A percentile compares a stretch with the other conserved stretches of the same genome.
phyloP scores from a whole-genome alignment of 805 yeast species.

The Saturnispora quitensis region DNA sequence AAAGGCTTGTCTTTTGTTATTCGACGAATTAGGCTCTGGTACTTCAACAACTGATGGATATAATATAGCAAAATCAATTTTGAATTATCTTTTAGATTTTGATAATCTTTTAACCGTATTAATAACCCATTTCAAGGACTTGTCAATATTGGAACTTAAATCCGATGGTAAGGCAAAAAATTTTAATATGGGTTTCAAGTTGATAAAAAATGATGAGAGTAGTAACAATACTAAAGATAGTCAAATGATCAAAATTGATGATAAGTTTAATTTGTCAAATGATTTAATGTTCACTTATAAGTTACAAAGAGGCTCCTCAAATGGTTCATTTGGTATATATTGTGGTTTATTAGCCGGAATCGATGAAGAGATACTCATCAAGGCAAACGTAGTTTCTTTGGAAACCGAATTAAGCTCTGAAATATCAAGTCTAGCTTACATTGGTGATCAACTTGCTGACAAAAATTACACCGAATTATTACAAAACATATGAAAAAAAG shows the following conservation, averaged over 20 bases:
- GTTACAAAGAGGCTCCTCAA: slow-evolving; percentile 39
- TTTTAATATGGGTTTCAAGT: slow-evolving; percentile 58
- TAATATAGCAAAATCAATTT: slow-evolving; percentile 67
- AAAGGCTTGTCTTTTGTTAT: slow-evolving; percentile 46
- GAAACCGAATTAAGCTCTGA: slow-evolving; percentile 13
- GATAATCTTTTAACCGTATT: slow-evolving; percentile 53
- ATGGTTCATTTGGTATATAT: slow-evolving; percentile 73
- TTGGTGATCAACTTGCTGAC: background rate
- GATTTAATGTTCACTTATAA: slow-evolving; percentile 46
- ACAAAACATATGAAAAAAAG: slow-evolving; percentile 15
- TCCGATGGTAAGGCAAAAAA: slow-evolving; percentile 37
- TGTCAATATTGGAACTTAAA: slow-evolving; percentile 41
- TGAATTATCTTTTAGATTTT: slow-evolving; percentile 43
- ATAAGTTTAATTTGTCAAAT: slow-evolving; percentile 14
- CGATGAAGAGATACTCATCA: slow-evolving; percentile 35
- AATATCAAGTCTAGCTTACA: background rate
- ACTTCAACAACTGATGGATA: slow-evolving; percentile 66
- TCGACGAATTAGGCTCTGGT: slow-evolving; percentile 77
- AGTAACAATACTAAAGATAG: no score
- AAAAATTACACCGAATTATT: slow-evolving; percentile 11
- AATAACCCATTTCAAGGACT: slow-evolving; percentile 75
- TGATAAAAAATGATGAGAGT: slow-evolving; percentile 9
- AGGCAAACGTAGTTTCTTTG: slow-evolving; percentile 34
- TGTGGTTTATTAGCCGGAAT: slow-evolving; percentile 73
- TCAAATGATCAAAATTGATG: slow-evolving; percentile 13